phyloP scores from a whole-genome alignment of 768 basidiomycete species.

The Hypholoma fasciculare region DNA sequence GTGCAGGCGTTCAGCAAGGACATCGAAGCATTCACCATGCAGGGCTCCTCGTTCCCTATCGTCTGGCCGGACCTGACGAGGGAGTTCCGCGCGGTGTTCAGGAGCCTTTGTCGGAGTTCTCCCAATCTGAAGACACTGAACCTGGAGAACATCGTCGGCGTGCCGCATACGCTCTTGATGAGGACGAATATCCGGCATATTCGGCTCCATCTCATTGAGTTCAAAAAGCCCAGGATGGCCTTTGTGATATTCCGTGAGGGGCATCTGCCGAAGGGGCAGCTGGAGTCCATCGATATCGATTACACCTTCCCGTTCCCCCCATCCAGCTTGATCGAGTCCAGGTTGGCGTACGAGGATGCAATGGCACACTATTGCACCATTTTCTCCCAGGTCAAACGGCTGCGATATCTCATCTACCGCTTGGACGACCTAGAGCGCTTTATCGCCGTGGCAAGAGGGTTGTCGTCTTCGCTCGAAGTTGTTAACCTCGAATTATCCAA shows the following conservation, averaged over 20 bases:
- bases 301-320: slow-evolving; percentile 14
- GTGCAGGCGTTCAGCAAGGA: slow-evolving; percentile 1
- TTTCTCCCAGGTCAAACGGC: slow-evolving; percentile 7
- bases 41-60: slow-evolving; percentile 15
- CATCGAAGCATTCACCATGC: slow-evolving; percentile 4
- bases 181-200: slow-evolving; percentile 12
- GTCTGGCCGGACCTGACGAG: slow-evolving; percentile 11
- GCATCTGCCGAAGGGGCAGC: slow-evolving; percentile 6
- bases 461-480: slow-evolving; percentile 6
- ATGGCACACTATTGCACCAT: slow-evolving; percentile 2
- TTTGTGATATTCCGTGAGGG: slow-evolving; percentile 5
- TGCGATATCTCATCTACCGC: slow-evolving; percentile 11
- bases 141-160: slow-evolving; percentile 14
- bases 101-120: slow-evolving; percentile 3
- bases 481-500: slow-evolving; percentile 10
- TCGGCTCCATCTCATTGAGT: slow-evolving; percentile 12
- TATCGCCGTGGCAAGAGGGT: background rate
- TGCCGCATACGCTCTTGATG: slow-evolving; percentile 12
- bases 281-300: slow-evolving; percentile 16
- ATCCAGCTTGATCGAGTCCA: background rate
- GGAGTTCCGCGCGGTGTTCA: slow-evolving; percentile 14
- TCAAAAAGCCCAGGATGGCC: slow-evolving; percentile 1
- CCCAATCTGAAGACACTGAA: slow-evolving; percentile 8
- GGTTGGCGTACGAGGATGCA: background rate
- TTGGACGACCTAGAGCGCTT: slow-evolving; percentile 12